Evolutionary conservation across 768 basidiomycete genomes (phyloP).

Genomic region (Rhodotorula kratochvilovae): DNA sequence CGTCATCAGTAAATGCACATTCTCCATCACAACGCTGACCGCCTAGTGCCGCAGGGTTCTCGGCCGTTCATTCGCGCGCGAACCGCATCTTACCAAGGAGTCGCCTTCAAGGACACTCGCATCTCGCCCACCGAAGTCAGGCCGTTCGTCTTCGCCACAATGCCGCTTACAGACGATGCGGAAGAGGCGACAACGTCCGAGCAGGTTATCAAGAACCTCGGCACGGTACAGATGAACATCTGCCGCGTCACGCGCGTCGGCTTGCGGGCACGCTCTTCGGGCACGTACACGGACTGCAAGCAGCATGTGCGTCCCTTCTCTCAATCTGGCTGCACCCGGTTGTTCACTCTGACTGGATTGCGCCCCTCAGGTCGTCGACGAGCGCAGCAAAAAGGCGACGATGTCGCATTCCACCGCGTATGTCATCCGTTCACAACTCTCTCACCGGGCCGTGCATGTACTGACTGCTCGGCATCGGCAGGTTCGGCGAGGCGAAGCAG

Average conservation of each 20-base stretch:
- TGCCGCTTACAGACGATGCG: slow-evolving; percentile 10
- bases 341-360: background rate
- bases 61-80: background rate
- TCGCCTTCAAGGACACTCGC: background rate
- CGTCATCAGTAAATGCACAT: background rate
- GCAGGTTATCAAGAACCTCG: slow-evolving; percentile 12
- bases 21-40: background rate
- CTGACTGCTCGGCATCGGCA: background rate
- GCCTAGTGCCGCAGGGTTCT: background rate
- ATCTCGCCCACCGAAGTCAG: background rate
- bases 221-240: background rate
- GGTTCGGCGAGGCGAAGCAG: background rate
- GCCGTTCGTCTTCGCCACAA: slow-evolving; percentile 8
- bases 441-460: background rate
- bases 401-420: slow-evolving; percentile 7
- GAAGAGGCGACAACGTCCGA: background rate
- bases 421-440: background rate
- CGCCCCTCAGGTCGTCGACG: slow-evolving; percentile 12
- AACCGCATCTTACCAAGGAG: no score
- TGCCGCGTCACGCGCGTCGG: background rate
- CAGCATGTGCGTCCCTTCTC: no score
- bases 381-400: slow-evolving; percentile 22
- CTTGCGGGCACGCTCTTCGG: no score
- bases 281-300: background rate
- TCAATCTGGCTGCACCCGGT: background rate